Percentiles rank a stretch among this genome's conserved stretches.
phyloP scores from a whole-genome alignment of 2,329 filamentous ascomycete species.

The Arachnomyces sp. region DNA sequence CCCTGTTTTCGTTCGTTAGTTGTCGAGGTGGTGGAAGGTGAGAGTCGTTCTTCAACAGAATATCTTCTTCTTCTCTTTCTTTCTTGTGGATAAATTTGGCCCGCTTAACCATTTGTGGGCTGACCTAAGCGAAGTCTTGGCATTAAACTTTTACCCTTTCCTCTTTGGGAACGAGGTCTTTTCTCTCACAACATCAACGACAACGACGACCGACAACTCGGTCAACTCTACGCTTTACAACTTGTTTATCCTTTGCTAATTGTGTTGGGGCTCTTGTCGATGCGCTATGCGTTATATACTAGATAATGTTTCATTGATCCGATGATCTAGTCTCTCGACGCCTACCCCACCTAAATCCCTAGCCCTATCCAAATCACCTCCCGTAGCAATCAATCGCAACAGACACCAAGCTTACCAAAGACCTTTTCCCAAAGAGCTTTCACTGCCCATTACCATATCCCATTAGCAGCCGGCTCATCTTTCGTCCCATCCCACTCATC shows the following conservation, averaged over 20 bases:
- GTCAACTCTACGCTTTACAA: too few relatives aligned
- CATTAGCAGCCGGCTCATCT: constrained; percentile 7
- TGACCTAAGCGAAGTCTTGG: constrained; percentile 34
- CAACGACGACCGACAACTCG: too few relatives aligned
- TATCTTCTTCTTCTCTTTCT: too few relatives aligned
- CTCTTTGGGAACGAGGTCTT: constrained; percentile 8
- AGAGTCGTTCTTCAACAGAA: constrained; percentile 25
- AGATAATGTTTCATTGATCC: too few relatives aligned
- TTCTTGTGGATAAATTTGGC: constrained; percentile 31
- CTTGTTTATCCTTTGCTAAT: too few relatives aligned
- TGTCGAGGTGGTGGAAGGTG: constrained; percentile 34
- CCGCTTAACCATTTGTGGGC: constrained; percentile 35
- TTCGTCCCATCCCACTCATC: constrained; percentile 6
- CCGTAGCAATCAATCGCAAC: not conserved
- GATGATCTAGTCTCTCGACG: too few relatives aligned
- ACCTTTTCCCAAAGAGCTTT: too few relatives aligned
- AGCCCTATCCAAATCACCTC: too few relatives aligned
- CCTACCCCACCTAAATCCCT: too few relatives aligned
- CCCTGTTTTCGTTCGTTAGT: constrained; percentile 42
- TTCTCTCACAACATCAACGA: too few relatives aligned
- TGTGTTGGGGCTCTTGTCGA: too few relatives aligned
- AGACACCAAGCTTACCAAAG: not conserved
- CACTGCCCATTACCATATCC: constrained; percentile 8
- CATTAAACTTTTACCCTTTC: constrained; percentile 3
- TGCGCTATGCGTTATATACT: too few relatives aligned